Conservation (phyloP, 345 rosid genomes). For the Salix suchowensis region DNA sequence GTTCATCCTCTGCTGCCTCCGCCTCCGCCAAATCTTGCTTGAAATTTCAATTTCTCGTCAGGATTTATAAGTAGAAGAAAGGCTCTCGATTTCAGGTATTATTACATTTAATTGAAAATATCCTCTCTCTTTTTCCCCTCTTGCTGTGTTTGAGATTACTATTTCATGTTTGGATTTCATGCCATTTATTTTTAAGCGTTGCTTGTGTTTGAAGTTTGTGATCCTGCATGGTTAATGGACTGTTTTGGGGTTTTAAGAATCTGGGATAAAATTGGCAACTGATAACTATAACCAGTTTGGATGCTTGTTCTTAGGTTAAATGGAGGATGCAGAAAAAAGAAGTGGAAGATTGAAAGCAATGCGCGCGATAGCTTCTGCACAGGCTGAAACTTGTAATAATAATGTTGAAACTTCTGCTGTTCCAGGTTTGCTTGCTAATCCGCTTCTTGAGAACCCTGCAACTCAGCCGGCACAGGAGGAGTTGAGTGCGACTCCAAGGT, state of each 20-base stretch:
- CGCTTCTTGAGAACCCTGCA: slow-evolving; percentile 44
- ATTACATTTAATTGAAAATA: too few species aligned
- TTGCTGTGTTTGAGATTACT: not conserved
- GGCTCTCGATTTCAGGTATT: not conserved
- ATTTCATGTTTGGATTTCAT: not conserved
- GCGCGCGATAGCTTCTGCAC: slow-evolving; percentile 57
- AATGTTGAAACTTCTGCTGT: slow-evolving; percentile 26
- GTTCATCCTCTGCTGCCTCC: too few species aligned
- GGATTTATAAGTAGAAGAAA: too few species aligned
- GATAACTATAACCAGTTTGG: not conserved
- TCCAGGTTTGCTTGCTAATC: slow-evolving; percentile 52
- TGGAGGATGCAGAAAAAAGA: slow-evolving; percentile 82
- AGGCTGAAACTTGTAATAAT: slow-evolving; percentile 31
- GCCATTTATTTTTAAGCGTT: not conserved
- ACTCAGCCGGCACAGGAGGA: slow-evolving; percentile 21
- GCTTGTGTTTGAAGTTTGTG: too few species aligned
- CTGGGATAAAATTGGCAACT: too few species aligned
- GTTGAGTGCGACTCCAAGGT: slow-evolving; percentile 40
- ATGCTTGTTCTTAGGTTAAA: slow-evolving; percentile 1
- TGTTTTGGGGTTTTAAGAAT: not conserved
- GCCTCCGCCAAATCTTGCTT: too few species aligned
- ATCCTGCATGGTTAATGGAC: not conserved
- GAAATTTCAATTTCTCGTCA: not conserved
- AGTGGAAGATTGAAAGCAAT: slow-evolving; percentile 67
- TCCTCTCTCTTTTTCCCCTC: not conserved